Conservation (phyloP, 169 alveolate genomes). For the Plasmodium adleri region DNA sequence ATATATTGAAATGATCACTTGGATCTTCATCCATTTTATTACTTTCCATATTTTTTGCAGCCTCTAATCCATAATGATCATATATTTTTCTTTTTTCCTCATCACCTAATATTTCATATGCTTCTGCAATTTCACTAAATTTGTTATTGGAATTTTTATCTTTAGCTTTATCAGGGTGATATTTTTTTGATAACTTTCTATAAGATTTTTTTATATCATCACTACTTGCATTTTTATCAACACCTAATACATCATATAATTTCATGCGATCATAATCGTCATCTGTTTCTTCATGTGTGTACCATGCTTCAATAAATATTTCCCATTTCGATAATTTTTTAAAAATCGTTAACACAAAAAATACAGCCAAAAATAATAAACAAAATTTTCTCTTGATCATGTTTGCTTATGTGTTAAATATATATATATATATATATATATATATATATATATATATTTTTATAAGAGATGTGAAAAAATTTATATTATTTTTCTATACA, state of each 20-base stretch:
- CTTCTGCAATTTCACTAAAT: conserved; percentile 92
- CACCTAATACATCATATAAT: conserved; percentile 84
- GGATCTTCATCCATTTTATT: conserved; percentile 75
- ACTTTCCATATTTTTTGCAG: conserved; percentile 84
- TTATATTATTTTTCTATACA: too few relatives aligned
- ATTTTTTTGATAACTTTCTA: conserved; percentile 85
- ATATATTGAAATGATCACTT: conserved; percentile 79
- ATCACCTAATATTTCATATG: conserved; percentile 92
- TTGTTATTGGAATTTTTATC: conserved; percentile 88
- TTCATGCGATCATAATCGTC: conserved; percentile 71
- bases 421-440: conserved; percentile 2
- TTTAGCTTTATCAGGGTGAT: conserved; percentile 93
- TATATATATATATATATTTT: neutral
- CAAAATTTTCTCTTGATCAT: conserved; percentile 37
- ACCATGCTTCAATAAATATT: conserved; percentile 54
- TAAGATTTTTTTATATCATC: conserved; percentile 95
- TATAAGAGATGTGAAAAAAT: neutral
- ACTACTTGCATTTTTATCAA: conserved; percentile 83
- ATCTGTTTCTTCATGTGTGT: conserved; percentile 36
- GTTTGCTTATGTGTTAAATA: conserved; percentile 16
- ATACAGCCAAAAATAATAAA: conserved; percentile 23
- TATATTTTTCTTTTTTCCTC: conserved; percentile 91
- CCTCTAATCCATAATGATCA: conserved; percentile 94
- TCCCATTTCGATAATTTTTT: conserved; percentile 38
- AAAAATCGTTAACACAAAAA: conserved; percentile 1